These are phyloP conservation scores for Vitis rupestris DNA, from an alignment of 164 flowering plant species.

Conservation along the genomic window DNA sequence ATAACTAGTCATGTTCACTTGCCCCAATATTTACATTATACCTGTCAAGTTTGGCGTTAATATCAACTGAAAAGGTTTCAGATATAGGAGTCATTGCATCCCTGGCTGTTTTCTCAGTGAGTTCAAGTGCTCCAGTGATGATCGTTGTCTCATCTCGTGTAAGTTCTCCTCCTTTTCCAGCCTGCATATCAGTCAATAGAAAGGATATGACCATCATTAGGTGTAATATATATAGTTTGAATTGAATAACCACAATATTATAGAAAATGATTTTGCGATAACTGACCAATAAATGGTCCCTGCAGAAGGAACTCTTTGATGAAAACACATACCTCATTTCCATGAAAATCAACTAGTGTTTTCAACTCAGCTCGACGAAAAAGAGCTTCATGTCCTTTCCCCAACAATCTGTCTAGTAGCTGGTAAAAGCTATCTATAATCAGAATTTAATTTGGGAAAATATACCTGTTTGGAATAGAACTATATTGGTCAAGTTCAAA, in stretches of 20 bases:
- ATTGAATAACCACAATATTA: neutral
- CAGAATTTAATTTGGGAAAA: neutral
- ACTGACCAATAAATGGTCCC: neutral
- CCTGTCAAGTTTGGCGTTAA: conserved; percentile 46
- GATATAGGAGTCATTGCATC: conserved; percentile 38
- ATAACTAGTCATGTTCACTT: neutral
- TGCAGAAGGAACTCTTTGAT: neutral
- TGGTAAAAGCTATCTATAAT: conserved; percentile 16
- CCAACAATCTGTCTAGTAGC: conserved; percentile 68
- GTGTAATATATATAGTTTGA: neutral
- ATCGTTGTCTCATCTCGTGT: conserved; percentile 34
- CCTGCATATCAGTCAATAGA: conserved; percentile 14
- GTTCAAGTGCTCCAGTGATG: conserved; percentile 34
- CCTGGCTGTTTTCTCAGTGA: conserved; percentile 24
- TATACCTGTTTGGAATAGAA: no score
- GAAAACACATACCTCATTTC: conserved; percentile 69
- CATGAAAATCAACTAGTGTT: conserved; percentile 89
- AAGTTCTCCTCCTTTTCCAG: conserved; percentile 40
- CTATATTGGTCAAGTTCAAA: no score
- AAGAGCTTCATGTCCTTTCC: conserved; percentile 68
- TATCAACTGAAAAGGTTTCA: conserved; percentile 26
- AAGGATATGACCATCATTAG: neutral
- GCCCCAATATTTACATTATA: neutral
- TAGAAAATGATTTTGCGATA: neutral
- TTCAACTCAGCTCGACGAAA: conserved; percentile 95